Evolutionary conservation across 176 grass and related monocot species (phyloP), one percentile per base, ranked within the genome.

Genomic region (Oryza meyeriana): DNA sequence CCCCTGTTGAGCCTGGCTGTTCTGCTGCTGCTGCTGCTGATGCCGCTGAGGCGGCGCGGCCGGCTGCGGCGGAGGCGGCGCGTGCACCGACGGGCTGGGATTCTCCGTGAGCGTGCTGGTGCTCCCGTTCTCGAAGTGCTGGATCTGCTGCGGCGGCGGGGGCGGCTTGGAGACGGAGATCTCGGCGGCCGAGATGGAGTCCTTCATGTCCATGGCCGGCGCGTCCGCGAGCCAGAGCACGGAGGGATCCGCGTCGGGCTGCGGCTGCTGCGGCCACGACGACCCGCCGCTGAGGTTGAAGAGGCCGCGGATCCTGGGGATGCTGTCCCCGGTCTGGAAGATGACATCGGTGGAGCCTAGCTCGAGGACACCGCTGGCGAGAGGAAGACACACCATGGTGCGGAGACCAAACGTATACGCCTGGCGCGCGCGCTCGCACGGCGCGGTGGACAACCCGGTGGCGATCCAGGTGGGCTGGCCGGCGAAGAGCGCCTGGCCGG

Each of bases 331-430:
- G 69, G 67, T 98, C n/a, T 89, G 81, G 82, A 88, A 87, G 66
- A 98, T 89, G 74, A 82, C 72, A 26, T 95, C 90, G 52, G 95
- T 91, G 62, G 95, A 94, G 61, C 93, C 93, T 22, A 98, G 93
- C 95, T 98, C 95, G 33, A 98, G 91, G 8, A 95, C 95, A 38
- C 95, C 95, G 18, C 65, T 91, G 20, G 85, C 90, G 29, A 93
- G 86, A 14, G 95, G 95, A 76, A 94, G 79, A 81, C 95, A 98
- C 2, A 88, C 88, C 95, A 98, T 98, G 79, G 95, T 98, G 82
- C 94, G 92, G 22, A 98, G 82, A 20, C 95, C 95, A 57, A 93
- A 90, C 59, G 14, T 44, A 78, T 86, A 90, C 0, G 95, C 92
- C 74, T 98, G 92, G 27, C 84, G 76, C 1, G 92, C 95, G 11